Percentiles rank a stretch among this genome's conserved stretches.
Evolutionary conservation across 768 basidiomycete species (phyloP).

Genomic region (Infundibulicybe gibba): DNA sequence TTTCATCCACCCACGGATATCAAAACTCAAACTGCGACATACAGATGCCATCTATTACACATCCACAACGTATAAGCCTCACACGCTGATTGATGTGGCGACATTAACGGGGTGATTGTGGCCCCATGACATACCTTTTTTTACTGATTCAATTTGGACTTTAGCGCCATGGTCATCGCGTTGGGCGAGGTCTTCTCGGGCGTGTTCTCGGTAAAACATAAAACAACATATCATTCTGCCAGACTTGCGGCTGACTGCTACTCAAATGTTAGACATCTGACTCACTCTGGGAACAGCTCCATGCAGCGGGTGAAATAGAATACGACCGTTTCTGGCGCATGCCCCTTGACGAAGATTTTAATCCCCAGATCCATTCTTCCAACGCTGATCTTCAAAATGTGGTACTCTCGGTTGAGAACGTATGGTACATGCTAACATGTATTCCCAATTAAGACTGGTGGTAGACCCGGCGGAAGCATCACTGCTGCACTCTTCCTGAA

Average conservation of each 20-base stretch:
- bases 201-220: constrained; percentile 78
- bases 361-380: constrained; percentile 68
- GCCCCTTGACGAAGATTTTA: constrained; percentile 82
- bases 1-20: not conserved
- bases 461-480: constrained; percentile 65
- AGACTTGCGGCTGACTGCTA: not conserved
- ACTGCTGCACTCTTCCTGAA: constrained; percentile 89
- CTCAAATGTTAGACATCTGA: constrained; percentile 54
- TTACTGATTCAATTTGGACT: not conserved
- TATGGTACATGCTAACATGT: not conserved
- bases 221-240: constrained; percentile 13
- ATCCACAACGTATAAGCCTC: constrained; percentile 71
- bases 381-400: constrained; percentile 86
- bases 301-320: constrained; percentile 66
- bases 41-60: constrained; percentile 83
- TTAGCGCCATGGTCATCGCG: constrained; percentile 67
- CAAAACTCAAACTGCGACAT: not conserved
- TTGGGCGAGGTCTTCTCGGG: constrained; percentile 77
- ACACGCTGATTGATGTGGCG: constrained; percentile 83
- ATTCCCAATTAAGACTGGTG: constrained; percentile 52
- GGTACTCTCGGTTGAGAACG: constrained; percentile 7
- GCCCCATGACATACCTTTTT: not conserved
- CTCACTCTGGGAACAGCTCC: constrained; percentile 66
- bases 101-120: constrained; percentile 73
- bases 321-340: constrained; percentile 88